Percentiles rank a stretch among this genome's conserved stretches.
Evolutionary conservation across 345 rosid genomes (phyloP).

Genomic region (Sonneratia caseolaris): DNA sequence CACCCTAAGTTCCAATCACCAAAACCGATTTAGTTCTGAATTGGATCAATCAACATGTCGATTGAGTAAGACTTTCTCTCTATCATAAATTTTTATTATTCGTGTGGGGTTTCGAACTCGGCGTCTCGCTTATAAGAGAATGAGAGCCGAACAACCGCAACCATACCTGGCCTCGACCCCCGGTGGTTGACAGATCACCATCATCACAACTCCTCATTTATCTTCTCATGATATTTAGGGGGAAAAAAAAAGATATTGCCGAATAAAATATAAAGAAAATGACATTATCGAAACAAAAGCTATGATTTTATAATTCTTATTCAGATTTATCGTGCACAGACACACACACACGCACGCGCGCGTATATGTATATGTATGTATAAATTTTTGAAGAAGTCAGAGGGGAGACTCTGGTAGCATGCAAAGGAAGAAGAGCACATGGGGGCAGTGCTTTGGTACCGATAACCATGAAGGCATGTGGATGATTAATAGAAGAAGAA

Average conservation of each 20-base stretch:
- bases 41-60: too few relatives aligned
- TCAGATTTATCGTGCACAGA: not conserved
- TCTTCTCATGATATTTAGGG: not conserved
- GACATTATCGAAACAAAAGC: not conserved
- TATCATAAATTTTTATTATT: too few relatives aligned
- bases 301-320: not conserved
- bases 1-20: too few relatives aligned
- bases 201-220: constrained; percentile 14
- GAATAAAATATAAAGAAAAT: not conserved
- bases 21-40: too few relatives aligned
- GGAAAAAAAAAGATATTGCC: not conserved
- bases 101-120: too few relatives aligned
- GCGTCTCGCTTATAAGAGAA: not conserved
- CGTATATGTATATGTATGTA: too few relatives aligned
- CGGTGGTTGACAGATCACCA: constrained; percentile 34
- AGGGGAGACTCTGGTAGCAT: constrained; percentile 12
- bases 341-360: not conserved
- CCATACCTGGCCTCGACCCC: not conserved
- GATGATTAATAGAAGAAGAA: not conserved
- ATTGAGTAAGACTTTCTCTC: too few relatives aligned
- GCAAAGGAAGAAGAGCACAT: constrained; percentile 26
- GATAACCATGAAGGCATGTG: constrained; percentile 25
- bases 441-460: constrained; percentile 17
- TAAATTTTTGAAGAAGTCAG: not conserved
- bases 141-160: not conserved